These are phyloP conservation scores for Apiospora malaysiana DNA, from an alignment of 2,329 filamentous ascomycete species.

Conservation along the genomic window DNA sequence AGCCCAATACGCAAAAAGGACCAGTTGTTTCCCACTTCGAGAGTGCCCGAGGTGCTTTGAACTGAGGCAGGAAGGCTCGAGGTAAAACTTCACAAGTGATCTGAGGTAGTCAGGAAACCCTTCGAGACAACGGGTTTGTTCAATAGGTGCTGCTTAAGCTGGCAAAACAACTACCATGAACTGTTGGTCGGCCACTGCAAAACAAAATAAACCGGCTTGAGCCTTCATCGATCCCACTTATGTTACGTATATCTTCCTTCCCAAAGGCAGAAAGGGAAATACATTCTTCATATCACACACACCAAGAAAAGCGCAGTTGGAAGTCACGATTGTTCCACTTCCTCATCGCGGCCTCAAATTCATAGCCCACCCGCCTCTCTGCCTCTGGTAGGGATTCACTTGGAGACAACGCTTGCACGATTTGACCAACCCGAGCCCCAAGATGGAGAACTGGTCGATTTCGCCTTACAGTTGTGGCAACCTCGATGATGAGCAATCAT, in stretches of 20 bases:
- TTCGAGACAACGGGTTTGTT: not conserved
- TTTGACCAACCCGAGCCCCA: not conserved
- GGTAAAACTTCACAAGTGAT: not conserved
- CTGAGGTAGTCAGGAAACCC: not conserved
- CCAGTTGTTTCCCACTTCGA: not conserved
- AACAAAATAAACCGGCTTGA: not conserved
- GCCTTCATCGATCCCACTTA: not conserved
- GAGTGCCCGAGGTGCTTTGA: not conserved
- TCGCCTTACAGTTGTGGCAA: too few species aligned
- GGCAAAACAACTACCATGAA: not conserved
- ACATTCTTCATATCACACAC: not conserved
- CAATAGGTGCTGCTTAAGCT: not conserved
- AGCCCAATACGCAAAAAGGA: not conserved
- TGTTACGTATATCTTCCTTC: not conserved
- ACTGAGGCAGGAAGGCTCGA: not conserved
- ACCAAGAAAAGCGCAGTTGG: not conserved
- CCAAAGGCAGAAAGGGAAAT: not conserved
- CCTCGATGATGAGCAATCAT: not conserved
- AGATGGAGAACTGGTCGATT: not conserved
- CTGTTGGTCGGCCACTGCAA: not conserved
- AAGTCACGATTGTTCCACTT: not conserved
- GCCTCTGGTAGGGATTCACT: not conserved
- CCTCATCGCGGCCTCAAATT: not conserved
- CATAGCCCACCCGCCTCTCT: not conserved
- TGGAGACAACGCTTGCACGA: not conserved